Evolutionary conservation across 345 rosid genomes (phyloP).

Genomic region (Euphorbia lathyris): DNA sequence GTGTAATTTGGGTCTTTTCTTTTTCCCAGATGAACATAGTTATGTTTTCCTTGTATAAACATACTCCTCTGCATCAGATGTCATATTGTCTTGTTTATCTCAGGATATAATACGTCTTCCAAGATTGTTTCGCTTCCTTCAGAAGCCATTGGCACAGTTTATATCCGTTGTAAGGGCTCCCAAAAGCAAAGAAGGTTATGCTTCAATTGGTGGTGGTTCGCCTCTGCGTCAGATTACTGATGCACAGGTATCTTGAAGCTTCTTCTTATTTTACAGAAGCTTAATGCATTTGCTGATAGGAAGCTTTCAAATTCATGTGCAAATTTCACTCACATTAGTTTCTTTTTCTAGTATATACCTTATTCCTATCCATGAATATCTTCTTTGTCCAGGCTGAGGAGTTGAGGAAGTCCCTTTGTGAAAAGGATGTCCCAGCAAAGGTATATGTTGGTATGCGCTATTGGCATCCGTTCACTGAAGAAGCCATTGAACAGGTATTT

Average conservation of each 20-base stretch:
- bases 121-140: constrained; percentile 79
- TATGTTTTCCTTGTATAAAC: not conserved
- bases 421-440: constrained; percentile 77
- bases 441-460: constrained; percentile 99
- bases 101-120: constrained; percentile 96
- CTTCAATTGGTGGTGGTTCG: constrained; percentile 97
- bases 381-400: constrained; percentile 72
- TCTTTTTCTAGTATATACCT: not conserved
- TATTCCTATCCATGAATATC: constrained; percentile 8
- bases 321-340: not conserved
- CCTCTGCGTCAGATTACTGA: constrained; percentile 90
- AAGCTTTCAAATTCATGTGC: not conserved
- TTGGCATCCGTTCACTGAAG: constrained; percentile 99
- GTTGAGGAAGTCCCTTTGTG: constrained; percentile 76
- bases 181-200: constrained; percentile 99
- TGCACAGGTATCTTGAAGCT: constrained; percentile 59
- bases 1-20: not conserved
- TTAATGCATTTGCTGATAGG: constrained; percentile 4
- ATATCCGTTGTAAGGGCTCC: constrained; percentile 89
- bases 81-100: constrained; percentile 11
- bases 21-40: not conserved
- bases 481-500: constrained; percentile 92
- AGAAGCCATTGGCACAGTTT: constrained; percentile 93
- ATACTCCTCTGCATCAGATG: not conserved
- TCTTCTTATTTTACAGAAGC: not conserved